Conservation (phyloP, 2,329 filamentous ascomycete species). For the Claviceps maximensis region DNA sequence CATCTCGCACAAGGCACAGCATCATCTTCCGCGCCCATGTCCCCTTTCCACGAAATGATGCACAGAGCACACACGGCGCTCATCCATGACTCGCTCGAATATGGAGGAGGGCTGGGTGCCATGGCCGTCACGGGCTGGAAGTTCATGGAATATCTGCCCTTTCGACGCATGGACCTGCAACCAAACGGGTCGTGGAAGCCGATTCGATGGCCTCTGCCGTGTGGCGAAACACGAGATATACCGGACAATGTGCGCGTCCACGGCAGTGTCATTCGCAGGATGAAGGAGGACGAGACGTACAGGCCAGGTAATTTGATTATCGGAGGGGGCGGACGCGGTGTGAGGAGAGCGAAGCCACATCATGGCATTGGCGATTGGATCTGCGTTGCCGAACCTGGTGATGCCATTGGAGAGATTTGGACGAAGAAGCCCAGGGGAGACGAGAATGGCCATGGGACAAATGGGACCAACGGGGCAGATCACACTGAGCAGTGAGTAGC, state of each 20-base stretch:
- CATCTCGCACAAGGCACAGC: constrained; percentile 3
- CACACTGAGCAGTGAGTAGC: not conserved
- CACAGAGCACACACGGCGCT: constrained; percentile 38
- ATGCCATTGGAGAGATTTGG: constrained; percentile 58
- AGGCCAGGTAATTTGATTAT: constrained; percentile 69
- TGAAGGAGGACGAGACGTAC: constrained; percentile 50
- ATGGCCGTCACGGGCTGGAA: constrained; percentile 55
- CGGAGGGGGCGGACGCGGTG: constrained; percentile 63
- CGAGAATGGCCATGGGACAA: constrained; percentile 1
- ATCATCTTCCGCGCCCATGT: not conserved
- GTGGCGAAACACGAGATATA: constrained; percentile 66
- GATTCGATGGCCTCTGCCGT: constrained; percentile 67
- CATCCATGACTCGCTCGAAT: constrained; percentile 61
- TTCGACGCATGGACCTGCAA: constrained; percentile 67
- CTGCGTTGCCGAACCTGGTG: constrained; percentile 48
- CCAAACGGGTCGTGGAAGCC: constrained; percentile 63
- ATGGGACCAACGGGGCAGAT: not conserved
- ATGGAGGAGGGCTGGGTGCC: constrained; percentile 41
- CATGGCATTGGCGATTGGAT: constrained; percentile 62
- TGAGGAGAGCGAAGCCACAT: constrained; percentile 44
- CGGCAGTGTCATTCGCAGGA: constrained; percentile 58
- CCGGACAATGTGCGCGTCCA: constrained; percentile 59
- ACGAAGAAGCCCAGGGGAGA: constrained; percentile 19
- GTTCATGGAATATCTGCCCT: constrained; percentile 70
- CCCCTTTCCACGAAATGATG: constrained; percentile 43